Base-by-base conservation (phyloP, 345 rosid genomes). In the Hypericum perforatum region DNA sequence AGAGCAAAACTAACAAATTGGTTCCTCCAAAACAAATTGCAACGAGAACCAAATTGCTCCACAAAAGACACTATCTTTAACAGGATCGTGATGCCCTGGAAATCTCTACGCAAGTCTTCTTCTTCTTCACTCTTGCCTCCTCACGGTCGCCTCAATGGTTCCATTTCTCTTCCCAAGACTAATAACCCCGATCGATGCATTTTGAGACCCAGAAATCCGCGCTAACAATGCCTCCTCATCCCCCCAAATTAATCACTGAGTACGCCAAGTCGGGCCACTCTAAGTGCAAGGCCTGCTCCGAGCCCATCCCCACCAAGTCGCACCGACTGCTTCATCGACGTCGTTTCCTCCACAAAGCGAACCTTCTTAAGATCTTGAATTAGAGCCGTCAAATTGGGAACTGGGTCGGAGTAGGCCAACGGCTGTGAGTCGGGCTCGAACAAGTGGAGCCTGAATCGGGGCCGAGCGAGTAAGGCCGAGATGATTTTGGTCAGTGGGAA, bases 231-330 rank as follows among this genome's bases (percentile, higher is more conserved):
- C 6, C 70, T 9, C 9, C 38, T 37, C 14, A 40, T 36, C 14
- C 55, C 38, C 9, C 76, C 36, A 73, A 60, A 56, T 57, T 82
- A 54, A 63, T 77, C 11, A 85, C 83, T 0, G 97, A 86, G 76
- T 86, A 90, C 56, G 90, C 97, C 39, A 90, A 84, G 62, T 90
- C 95, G 52, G 78, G 61, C 49, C 75, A 94, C 14, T 90, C 97
- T 11, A 62, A 81, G 6, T 90, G 95, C 75, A 86, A 84, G 70
- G 74, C 59, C 32, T 90, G 97, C 53, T 81, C 81, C 41, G 59
- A 74, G 46, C 37, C 67, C 7, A 90, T 90, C 0, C 58, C 75
- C 0, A 66, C 71, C 54, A 74, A 82, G 63, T 54, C 77, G 22
- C 68, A 78, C 16, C 75, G 95, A 53, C 45, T 89, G 97, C 80